phyloP scores from a whole-genome alignment of 2,329 filamentous ascomycete species.

The Penicillium oxalicum region DNA sequence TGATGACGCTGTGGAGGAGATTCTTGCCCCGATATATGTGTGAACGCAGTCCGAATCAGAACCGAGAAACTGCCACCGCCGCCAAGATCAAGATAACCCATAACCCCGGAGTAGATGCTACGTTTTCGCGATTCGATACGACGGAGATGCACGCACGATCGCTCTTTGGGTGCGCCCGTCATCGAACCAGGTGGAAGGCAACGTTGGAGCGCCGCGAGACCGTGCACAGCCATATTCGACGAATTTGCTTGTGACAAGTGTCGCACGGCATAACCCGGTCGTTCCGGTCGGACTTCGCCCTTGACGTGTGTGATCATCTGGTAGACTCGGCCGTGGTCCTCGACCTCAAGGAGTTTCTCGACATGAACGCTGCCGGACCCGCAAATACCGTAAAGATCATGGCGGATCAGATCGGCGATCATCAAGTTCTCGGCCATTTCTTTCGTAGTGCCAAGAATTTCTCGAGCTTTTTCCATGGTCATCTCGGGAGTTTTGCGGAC shows the following conservation, averaged over 20 bases:
- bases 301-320: constrained; percentile 87
- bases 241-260: constrained; percentile 27
- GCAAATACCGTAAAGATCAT: constrained; percentile 82
- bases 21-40: constrained; percentile 19
- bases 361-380: constrained; percentile 68
- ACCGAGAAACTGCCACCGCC: constrained; percentile 88
- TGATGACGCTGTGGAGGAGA: constrained; percentile 21
- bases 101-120: constrained; percentile 78
- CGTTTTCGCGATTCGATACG: constrained; percentile 60
- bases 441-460: constrained; percentile 71
- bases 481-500: constrained; percentile 68
- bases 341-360: constrained; percentile 73
- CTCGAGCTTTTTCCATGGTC: constrained; percentile 65
- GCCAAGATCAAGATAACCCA: constrained; percentile 83
- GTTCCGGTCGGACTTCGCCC: constrained; percentile 44
- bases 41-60: constrained; percentile 75
- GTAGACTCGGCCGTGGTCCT: constrained; percentile 86
- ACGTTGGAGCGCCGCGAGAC: constrained; percentile 68
- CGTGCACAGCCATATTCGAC: constrained; percentile 39
- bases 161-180: constrained; percentile 93
- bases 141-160: constrained; percentile 76
- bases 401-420: constrained; percentile 95
- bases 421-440: constrained; percentile 95
- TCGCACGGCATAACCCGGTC: constrained; percentile 27
- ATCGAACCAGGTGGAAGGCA: constrained; percentile 87